phyloP scores from a whole-genome alignment of 371 early-diverging fungal genomes.

The Syncephalastrum contaminatum region DNA sequence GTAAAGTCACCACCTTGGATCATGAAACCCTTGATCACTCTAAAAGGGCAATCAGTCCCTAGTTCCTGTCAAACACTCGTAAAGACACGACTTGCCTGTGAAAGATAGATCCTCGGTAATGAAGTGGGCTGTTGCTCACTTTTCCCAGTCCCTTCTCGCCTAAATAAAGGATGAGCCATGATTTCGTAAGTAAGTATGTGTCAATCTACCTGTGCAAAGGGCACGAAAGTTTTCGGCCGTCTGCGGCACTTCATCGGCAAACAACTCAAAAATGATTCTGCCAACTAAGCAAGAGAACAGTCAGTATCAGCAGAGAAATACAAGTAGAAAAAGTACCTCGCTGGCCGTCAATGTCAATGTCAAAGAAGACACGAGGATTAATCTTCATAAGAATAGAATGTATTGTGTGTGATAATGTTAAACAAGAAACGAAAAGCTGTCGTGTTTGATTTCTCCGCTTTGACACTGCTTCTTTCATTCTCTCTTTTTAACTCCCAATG shows the following conservation, averaged over 20 bases:
- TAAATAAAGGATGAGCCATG: too few species aligned
- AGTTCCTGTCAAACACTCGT: neutral
- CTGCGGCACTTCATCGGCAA: constrained; percentile 89
- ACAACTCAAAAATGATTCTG: constrained; percentile 92
- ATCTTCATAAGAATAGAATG: constrained; percentile 29
- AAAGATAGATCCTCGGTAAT: constrained; percentile 66
- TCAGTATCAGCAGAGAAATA: neutral
- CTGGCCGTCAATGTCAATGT: constrained; percentile 66
- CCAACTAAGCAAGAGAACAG: constrained; percentile 48
- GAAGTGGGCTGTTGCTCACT: constrained; percentile 60
- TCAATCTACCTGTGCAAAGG: constrained; percentile 63
- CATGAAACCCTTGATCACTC: constrained; percentile 83
- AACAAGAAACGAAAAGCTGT: too few species aligned
- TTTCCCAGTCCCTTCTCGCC: constrained; percentile 77
- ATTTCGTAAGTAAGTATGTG: too few species aligned
- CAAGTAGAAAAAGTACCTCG: constrained; percentile 26
- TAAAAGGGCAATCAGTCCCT: constrained; percentile 5
- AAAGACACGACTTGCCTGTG: constrained; percentile 41
- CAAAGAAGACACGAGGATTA: constrained; percentile 68
- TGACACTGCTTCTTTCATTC: neutral
- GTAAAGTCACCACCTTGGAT: constrained; percentile 79
- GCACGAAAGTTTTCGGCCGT: constrained; percentile 98
- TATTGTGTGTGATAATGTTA: neutral
- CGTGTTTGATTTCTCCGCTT: neutral
- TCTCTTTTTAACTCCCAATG: too few species aligned